A percentile compares a stretch with the other conserved stretches of the same genome.
phyloP scores from a whole-genome alignment of 805 yeast genomes.

The Cyberlindnera sargentensis region DNA sequence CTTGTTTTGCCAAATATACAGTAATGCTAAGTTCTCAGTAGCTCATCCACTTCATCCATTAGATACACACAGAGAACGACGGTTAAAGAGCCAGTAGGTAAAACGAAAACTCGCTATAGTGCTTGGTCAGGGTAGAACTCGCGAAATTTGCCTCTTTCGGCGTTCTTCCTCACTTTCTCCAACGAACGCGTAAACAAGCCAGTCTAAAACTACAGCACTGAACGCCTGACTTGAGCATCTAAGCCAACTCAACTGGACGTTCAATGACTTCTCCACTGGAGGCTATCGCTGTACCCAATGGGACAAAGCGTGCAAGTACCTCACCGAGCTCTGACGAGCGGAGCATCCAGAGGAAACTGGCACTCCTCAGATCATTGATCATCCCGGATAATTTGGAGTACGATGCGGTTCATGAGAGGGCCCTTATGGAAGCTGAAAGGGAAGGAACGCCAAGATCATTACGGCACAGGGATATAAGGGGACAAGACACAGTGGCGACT shows the following conservation, averaged over 20 bases:
- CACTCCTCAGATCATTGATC: slow-evolving; percentile 25
- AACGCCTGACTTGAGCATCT: no score
- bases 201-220: no score
- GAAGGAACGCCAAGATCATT: slow-evolving; percentile 10
- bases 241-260: no score
- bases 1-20: background rate
- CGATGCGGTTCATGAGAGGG: slow-evolving; percentile 28
- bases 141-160: no score
- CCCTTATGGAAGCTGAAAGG: slow-evolving; percentile 18
- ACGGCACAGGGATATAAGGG: slow-evolving; percentile 5
- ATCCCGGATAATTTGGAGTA: slow-evolving; percentile 35
- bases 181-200: no score
- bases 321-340: slow-evolving; percentile 12
- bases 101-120: no score
- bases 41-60: no score
- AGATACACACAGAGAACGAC: no score
- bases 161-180: no score
- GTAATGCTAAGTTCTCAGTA: background rate
- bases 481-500: background rate
- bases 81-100: no score
- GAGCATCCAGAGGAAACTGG: slow-evolving; percentile 11
- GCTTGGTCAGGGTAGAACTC: no score
- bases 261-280: background rate
- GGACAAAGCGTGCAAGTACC: background rate
- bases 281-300: background rate